Conservation (phyloP, 192 early-diverging fungal species). For the Mortierella antarctica region DNA sequence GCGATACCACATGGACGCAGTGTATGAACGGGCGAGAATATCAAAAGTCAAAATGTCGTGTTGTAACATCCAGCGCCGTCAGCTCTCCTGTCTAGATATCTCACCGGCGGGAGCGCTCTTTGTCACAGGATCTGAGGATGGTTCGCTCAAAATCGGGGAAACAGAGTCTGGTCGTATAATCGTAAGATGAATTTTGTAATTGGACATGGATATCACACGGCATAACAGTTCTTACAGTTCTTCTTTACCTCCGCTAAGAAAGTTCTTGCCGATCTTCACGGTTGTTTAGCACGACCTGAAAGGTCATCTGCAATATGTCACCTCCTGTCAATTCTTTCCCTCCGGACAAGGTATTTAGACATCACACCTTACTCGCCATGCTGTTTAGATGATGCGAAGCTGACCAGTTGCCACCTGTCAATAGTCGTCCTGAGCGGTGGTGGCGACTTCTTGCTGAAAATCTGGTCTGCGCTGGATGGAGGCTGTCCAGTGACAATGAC, state of each 20-base stretch:
- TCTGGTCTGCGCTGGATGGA: conserved; percentile 84
- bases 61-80: not conserved
- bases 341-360: conserved; percentile 68
- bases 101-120: conserved; percentile 62
- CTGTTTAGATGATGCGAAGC: not conserved
- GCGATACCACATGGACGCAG: too few species aligned
- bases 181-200: conserved; percentile 25
- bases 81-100: conserved; percentile 59
- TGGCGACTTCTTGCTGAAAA: conserved; percentile 72
- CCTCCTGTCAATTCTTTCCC: conserved; percentile 76
- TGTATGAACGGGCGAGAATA: too few species aligned
- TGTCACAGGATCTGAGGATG: conserved; percentile 55
- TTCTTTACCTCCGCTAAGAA: not conserved
- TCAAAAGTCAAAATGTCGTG: too few species aligned
- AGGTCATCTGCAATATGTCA: conserved; percentile 77
- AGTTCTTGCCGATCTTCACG: not conserved
- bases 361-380: not conserved
- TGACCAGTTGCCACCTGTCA: not conserved
- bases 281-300: conserved; percentile 55
- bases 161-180: conserved; percentile 46
- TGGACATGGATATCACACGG: not conserved
- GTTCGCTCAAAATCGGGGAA: conserved; percentile 53
- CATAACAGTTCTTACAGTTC: not conserved
- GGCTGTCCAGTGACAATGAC: conserved; percentile 76
- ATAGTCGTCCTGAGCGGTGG: conserved; percentile 74